Percentiles rank a stretch among this genome's conserved stretches.
These are phyloP conservation scores for Iodosphaeria phyllophila DNA, from an alignment of 2,329 filamentous ascomycete species.

Conservation along the genomic window DNA sequence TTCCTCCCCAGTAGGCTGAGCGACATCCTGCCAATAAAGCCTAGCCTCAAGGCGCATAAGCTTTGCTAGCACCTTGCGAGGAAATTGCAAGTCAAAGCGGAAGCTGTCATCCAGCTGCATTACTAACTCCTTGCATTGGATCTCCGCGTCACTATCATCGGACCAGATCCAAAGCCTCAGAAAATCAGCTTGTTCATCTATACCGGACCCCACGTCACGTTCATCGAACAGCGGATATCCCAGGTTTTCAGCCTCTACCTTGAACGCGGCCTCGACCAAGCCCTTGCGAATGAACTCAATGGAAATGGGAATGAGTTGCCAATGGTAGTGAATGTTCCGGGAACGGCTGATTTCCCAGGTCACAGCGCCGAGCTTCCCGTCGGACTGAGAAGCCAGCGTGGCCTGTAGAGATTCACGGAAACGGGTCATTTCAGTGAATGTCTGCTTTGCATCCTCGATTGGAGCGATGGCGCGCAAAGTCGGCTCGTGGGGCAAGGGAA, in stretches of 20 bases:
- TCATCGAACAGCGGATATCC: conserved; percentile 31
- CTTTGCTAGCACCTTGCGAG: conserved; percentile 73
- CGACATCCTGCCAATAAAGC: conserved; percentile 71
- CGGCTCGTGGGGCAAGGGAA: conserved; percentile 66
- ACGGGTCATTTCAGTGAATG: conserved; percentile 63
- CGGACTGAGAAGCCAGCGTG: conserved; percentile 45
- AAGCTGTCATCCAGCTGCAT: conserved; percentile 54
- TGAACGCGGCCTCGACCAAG: conserved; percentile 75
- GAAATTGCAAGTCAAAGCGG: conserved; percentile 82
- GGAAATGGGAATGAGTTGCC: conserved; percentile 76
- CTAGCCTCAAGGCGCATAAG: conserved; percentile 62
- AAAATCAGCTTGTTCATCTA: conserved; percentile 42
- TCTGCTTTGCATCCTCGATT: conserved; percentile 30
- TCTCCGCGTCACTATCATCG: conserved; percentile 30
- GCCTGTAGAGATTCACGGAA: conserved; percentile 62
- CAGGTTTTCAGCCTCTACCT: conserved; percentile 67
- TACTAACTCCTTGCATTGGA: conserved; percentile 51
- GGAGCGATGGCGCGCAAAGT: conserved; percentile 51
- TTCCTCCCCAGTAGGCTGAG: conserved; percentile 63
- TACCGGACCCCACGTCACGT: conserved; percentile 28
- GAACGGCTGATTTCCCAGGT: conserved; percentile 83
- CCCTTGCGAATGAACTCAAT: conserved; percentile 48
- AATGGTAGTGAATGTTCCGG: conserved; percentile 73
- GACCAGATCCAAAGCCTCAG: conserved; percentile 73
- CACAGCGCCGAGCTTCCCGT: conserved; percentile 54